Evolutionary conservation across 352 stramenopile species (phyloP), one percentile per base, ranked within the genome.

Genomic region (Blastocystis sp.): DNA sequence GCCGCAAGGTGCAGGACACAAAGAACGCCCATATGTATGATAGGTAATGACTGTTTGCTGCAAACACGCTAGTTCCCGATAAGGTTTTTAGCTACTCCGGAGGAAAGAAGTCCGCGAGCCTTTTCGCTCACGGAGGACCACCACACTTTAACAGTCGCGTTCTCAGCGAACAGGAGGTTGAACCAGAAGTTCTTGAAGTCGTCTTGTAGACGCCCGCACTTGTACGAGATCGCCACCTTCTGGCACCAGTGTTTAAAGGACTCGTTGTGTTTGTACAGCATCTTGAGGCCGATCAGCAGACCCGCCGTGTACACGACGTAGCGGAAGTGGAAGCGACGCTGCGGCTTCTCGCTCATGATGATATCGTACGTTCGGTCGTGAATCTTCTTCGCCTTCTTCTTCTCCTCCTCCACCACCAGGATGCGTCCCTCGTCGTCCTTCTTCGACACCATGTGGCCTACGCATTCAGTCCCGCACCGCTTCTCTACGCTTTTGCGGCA

Each of bases 1-100:
- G 78, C 4, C 31, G 78, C 29, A 88, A 88, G 39, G 45, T 88
- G 24, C 78, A 88, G 39, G 78, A 88, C 12, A 88, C 78, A 3
- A 77, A 78, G 26, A 77, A 63, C 33, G 26, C 61, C 13, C 50
- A 88, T 3, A n/a, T 88, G 12, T 88, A 35, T 3, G 61, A 88
- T 59, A 81, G 66, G 41, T 81, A 65, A 55, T 16, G 71, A 66
- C 35, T 41, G 71, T 65, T 74, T 74, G 63, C 37, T 50, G 24
- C 31, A 74, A 50, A 74, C 24, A 19, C 71, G n/a, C 19, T n/a
- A n/a, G n/a, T n/a, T n/a, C n/a, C n/a, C n/a, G n/a, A n/a, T n/a
- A n/a, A n/a, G n/a, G n/a, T n/a, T n/a, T n/a, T n/a, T n/a, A n/a
- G n/a, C n/a, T n/a, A n/a, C n/a, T n/a, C n/a, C n/a, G n/a, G n/a